phyloP scores from a whole-genome alignment of 1,139 yeast genomes.

The Schwanniomyces etchellsii region DNA sequence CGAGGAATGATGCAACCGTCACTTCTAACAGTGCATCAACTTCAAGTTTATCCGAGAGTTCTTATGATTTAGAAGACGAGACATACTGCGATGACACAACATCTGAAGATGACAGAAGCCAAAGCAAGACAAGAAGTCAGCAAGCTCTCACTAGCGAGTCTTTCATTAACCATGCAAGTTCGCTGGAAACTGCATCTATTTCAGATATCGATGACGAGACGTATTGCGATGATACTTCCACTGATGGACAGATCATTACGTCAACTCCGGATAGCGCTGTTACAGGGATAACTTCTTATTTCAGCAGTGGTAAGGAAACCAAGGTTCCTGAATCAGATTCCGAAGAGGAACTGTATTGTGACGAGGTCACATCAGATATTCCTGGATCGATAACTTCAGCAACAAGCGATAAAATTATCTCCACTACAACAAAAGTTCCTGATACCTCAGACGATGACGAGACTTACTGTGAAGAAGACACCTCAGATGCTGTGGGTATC shows the following conservation, averaged over 20 bases:
- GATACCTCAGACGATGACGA: slow-evolving; percentile 2
- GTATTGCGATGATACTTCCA: slow-evolving; percentile 5
- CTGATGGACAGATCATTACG: background rate
- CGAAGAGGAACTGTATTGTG: background rate
- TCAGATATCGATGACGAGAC: slow-evolving; percentile 3
- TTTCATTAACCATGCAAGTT: background rate
- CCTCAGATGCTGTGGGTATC: background rate
- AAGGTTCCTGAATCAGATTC: background rate
- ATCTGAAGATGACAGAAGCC: background rate
- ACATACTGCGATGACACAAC: slow-evolving; percentile 3
- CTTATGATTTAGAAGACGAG: slow-evolving; percentile 2
- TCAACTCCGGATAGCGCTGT: background rate
- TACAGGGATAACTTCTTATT: background rate
- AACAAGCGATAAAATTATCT: background rate
- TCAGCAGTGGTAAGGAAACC: background rate
- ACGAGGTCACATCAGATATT: background rate
- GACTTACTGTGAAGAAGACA: slow-evolving; percentile 5
- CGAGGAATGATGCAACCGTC: too few relatives aligned
- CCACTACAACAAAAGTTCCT: background rate
- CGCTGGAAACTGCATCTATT: slow-evolving; percentile 1
- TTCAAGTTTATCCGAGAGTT: background rate
- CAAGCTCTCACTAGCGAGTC: background rate
- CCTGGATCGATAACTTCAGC: background rate
- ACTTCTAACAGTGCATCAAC: too few relatives aligned
- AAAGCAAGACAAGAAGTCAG: background rate